Evolutionary conservation across 768 basidiomycete species (phyloP), one percentile per base, ranked within the genome.

Genomic region (Auricularia auricula-judae): DNA sequence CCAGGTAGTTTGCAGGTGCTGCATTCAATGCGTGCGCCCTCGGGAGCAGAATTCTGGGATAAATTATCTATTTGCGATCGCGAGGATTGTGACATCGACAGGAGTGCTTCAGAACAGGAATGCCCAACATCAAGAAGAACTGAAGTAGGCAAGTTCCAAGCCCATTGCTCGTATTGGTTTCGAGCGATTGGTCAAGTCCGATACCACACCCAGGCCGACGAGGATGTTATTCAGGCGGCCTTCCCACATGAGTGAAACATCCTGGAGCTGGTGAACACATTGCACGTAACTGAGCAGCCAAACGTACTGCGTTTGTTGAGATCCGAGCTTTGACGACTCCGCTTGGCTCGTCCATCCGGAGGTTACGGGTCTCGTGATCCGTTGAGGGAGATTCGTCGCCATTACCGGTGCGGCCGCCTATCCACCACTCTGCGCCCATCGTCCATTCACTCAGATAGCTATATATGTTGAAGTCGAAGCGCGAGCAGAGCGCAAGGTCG

Each of bases 361-460:
- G 59, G 43, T 29, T 14, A 34, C 23, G 36, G 7, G 51, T 18
- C 43, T n/a, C 62, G 39, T 65, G 51, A 47, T 53, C 63, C 51
- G 53, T 62, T 21, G 61, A 61, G 16, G 68, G 61, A 4, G 67
- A 63, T 14, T 71, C 66, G 3, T 73, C 69, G 3, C 66, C 66
- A 11, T 68, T 68, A 5, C 74, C 76, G 62, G 63, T 67, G 47
- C 72, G 70, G 29, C 86, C 82, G 23, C 93, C 83, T 72, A 93
- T 82, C 93, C 93, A 97, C 92, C 93, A 97, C 73, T 98, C 95
- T 1, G 90, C 88, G 2, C 96, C 96, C 78, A 98, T 84, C 10
- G 91, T 88, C 88, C 94, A 89, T 73, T 98, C 95, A 74, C 92
- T 94, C 69, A 96, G 93, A 74, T 93, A 98, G 75, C 91, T 94